Evolutionary conservation across 768 basidiomycete species (phyloP).

Genomic region (Crassisporium funariophilum): DNA sequence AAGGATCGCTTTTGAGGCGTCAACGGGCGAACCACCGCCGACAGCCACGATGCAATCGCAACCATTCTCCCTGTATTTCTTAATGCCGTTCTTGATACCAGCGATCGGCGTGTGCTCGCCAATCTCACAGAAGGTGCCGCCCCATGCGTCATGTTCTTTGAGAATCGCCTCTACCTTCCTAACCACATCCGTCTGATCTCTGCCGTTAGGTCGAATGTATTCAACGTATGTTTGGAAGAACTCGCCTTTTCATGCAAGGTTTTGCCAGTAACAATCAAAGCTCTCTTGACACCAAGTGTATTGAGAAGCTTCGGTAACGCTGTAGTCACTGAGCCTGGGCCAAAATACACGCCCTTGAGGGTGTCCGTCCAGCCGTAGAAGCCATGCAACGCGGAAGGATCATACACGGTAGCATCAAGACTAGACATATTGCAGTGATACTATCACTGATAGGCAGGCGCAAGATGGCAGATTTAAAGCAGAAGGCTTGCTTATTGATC

Average conservation of each 20-base stretch:
- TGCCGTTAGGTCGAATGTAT: not conserved
- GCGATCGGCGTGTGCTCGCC: slow-evolving; percentile 73
- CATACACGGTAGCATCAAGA: slow-evolving; percentile 23
- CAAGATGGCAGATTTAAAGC: too few relatives aligned
- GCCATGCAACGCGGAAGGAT: slow-evolving; percentile 42
- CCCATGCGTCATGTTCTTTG: slow-evolving; percentile 58
- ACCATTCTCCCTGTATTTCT: slow-evolving; percentile 52
- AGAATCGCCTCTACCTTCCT: slow-evolving; percentile 57
- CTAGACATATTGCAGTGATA: slow-evolving; percentile 25
- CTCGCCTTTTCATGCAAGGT: slow-evolving; percentile 65
- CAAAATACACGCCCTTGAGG: slow-evolving; percentile 70
- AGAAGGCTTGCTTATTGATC: too few relatives aligned
- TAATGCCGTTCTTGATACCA: slow-evolving; percentile 59
- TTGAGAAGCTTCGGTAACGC: slow-evolving; percentile 66
- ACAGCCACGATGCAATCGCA: slow-evolving; percentile 74
- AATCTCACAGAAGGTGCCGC: slow-evolving; percentile 71
- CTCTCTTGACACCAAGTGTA: slow-evolving; percentile 58
- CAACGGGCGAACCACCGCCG: slow-evolving; percentile 82
- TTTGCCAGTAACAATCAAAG: slow-evolving; percentile 71
- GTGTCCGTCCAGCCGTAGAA: slow-evolving; percentile 70
- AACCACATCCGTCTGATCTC: slow-evolving; percentile 59
- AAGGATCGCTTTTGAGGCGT: slow-evolving; percentile 74
- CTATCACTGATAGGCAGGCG: slow-evolving; percentile 32
- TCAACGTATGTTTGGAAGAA: slow-evolving; percentile 5
- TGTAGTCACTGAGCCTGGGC: slow-evolving; percentile 63